A percentile compares a stretch with the other conserved stretches of the same genome.
Conservation (phyloP, 208 protist genomes). For the Crithidia thermophila region DNA sequence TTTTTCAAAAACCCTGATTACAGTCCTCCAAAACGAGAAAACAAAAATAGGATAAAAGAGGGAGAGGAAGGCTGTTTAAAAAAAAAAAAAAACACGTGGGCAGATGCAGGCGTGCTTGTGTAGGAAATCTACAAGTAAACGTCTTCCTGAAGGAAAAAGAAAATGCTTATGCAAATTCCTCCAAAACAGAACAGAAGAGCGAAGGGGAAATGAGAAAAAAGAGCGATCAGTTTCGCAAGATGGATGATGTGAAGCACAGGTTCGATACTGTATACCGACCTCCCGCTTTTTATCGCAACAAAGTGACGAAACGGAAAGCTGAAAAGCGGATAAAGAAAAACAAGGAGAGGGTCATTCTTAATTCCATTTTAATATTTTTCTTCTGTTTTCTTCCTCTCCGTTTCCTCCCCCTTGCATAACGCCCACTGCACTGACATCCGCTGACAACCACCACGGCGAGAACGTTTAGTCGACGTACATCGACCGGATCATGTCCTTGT, state of each 20-base stretch:
- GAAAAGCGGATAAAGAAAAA: conserved; percentile 17
- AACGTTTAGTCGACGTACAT: conserved; percentile 50
- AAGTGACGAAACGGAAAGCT: no score
- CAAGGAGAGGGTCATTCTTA: neutral
- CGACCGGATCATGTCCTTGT: conserved; percentile 54
- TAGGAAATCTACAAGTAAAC: no score
- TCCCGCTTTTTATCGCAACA: conserved; percentile 6
- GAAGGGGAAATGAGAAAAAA: neutral
- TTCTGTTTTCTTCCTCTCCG: neutral
- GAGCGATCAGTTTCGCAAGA: no score
- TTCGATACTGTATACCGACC: neutral
- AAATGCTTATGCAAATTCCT: no score
- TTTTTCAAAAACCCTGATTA: no score
- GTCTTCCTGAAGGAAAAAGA: no score
- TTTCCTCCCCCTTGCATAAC: no score
- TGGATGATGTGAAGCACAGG: neutral
- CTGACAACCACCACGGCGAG: no score
- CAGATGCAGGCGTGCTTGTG: no score
- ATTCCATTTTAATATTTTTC: neutral
- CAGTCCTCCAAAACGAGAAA: no score
- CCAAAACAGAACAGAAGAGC: neutral
- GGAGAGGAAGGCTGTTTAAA: neutral
- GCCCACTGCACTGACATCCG: no score
- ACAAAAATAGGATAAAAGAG: neutral
- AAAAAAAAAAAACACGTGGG: neutral